phyloP scores from a whole-genome alignment of 2,329 filamentous ascomycete species.

The Aspergillaceae sp. region DNA sequence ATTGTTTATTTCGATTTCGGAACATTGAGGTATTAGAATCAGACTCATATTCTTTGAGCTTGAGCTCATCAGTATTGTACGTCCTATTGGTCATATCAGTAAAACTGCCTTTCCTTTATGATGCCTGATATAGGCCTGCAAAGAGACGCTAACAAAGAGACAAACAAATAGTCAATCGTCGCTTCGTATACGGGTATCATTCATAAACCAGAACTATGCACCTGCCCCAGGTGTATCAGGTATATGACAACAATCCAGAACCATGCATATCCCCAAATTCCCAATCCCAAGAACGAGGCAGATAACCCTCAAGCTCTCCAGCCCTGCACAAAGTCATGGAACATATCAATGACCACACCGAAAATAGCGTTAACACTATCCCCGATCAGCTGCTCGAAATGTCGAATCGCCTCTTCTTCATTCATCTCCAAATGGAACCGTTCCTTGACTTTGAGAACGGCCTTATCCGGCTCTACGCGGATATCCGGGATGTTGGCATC shows the following conservation, averaged over 20 bases:
- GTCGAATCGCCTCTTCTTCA: slow-evolving; percentile 83
- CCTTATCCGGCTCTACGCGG: slow-evolving; percentile 82
- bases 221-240: background rate
- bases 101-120: no score
- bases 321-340: slow-evolving; percentile 89
- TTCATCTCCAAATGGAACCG: slow-evolving; percentile 83
- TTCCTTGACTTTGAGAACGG: slow-evolving; percentile 89
- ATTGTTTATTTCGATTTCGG: no score
- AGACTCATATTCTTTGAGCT: no score
- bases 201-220: background rate
- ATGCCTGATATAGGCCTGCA: no score
- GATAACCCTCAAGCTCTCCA: slow-evolving; percentile 55
- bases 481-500: slow-evolving; percentile 97
- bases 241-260: slow-evolving; percentile 3
- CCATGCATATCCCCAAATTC: background rate
- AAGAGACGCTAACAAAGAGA: no score
- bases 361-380: slow-evolving; percentile 84
- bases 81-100: no score
- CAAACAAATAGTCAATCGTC: background rate
- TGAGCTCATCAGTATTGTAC: no score
- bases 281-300: no score
- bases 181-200: slow-evolving; percentile 4
- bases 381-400: slow-evolving; percentile 83
- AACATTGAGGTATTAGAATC: no score
- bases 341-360: slow-evolving; percentile 85